Percentiles rank a stretch among this genome's conserved stretches.
These are phyloP conservation scores for Brassica juncea DNA, from an alignment of 345 rosid species.

Conservation along the genomic window DNA sequence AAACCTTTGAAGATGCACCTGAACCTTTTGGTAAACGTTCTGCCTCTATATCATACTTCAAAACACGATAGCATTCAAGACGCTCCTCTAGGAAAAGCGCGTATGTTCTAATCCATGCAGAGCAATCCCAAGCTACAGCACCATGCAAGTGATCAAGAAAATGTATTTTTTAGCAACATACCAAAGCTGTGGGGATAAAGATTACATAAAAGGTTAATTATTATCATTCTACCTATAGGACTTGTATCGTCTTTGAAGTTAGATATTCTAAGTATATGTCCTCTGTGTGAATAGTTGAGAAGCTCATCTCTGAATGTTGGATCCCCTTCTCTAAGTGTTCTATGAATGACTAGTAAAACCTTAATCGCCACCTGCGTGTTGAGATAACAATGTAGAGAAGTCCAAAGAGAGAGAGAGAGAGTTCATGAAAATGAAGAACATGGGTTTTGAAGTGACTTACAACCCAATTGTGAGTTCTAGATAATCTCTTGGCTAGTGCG, in stretches of 20 bases:
- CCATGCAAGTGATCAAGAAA: constrained; percentile 23
- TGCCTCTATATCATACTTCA: constrained; percentile 84
- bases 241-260: constrained; percentile 98
- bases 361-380: constrained; percentile 79
- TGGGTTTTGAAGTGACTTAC: constrained; percentile 42
- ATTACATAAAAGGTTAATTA: background rate
- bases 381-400: background rate
- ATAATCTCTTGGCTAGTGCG: constrained; percentile 77
- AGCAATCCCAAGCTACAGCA: constrained; percentile 89
- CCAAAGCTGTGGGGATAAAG: background rate
- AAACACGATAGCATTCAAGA: constrained; percentile 81
- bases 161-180: background rate
- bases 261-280: constrained; percentile 86
- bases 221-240: constrained; percentile 65
- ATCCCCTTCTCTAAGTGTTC: constrained; percentile 98
- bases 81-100: constrained; percentile 92
- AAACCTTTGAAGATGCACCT: constrained; percentile 41
- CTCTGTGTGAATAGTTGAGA: constrained; percentile 86
- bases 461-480: constrained; percentile 93
- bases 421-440: background rate
- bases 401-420: background rate
- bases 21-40: constrained; percentile 47
- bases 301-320: constrained; percentile 94
- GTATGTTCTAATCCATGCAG: constrained; percentile 93
- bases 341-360: constrained; percentile 85